A percentile compares a stretch with the other conserved stretches of the same genome.
These are phyloP conservation scores for Plasmodium malariae DNA, from an alignment of 169 alveolate species.

Conservation along the genomic window DNA sequence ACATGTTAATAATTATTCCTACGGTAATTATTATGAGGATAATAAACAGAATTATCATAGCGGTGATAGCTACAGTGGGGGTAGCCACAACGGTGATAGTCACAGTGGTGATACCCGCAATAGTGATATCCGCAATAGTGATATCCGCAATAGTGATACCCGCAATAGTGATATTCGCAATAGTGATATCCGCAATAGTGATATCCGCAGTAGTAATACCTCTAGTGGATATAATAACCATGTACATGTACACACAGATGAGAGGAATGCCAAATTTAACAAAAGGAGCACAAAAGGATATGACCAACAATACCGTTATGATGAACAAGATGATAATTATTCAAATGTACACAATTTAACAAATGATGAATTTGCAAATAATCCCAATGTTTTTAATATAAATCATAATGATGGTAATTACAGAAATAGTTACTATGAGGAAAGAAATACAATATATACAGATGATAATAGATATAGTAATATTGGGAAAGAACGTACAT, in stretches of 20 bases:
- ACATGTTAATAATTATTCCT: neutral
- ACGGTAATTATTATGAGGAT: neutral
- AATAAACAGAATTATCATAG: neutral
- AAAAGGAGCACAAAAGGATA: neutral
- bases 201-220: neutral
- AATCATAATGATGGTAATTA: constrained; percentile 32
- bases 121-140: neutral
- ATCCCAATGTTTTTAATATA: constrained; percentile 1
- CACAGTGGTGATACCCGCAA: neutral
- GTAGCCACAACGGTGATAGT: neutral
- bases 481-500: constrained; percentile 5
- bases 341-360: neutral
- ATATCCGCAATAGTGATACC: neutral
- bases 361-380: neutral
- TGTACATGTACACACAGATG: neutral
- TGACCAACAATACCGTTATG: constrained; percentile 7
- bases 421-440: constrained; percentile 10
- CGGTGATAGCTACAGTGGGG: neutral
- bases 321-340: constrained; percentile 10
- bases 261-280: neutral
- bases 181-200: neutral
- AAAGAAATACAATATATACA: constrained; percentile 10
- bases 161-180: neutral
- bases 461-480: constrained; percentile 7
- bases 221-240: neutral